Conservation (phyloP, 23 red algal genomes). For the Cyanidium caldarium region DNA sequence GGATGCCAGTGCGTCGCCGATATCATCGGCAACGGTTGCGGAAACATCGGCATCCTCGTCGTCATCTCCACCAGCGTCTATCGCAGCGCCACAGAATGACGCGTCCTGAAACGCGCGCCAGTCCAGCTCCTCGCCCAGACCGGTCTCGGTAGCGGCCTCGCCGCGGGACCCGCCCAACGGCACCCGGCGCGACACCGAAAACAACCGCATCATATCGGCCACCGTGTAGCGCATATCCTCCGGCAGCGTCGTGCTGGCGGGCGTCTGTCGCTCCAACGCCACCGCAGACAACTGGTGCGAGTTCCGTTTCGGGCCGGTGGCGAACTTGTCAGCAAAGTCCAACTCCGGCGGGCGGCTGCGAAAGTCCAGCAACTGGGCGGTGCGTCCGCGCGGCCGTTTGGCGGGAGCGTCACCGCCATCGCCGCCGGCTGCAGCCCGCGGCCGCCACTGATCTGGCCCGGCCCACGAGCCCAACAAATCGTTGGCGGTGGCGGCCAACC, state of each 20-base stretch:
- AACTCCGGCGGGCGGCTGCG: conserved; percentile 17
- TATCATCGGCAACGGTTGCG: too few species aligned
- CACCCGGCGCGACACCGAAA: conserved; percentile 24
- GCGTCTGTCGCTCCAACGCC: conserved; percentile 16
- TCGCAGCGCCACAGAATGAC: not conserved
- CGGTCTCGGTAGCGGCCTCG: not conserved
- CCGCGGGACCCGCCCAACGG: not conserved
- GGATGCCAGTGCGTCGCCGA: not conserved
- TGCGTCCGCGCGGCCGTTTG: conserved; percentile 30
- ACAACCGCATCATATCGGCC: conserved; percentile 22
- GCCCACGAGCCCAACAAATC: conserved; percentile 49
- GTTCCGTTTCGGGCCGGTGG: conserved; percentile 14
- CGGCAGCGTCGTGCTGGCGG: conserved; percentile 43
- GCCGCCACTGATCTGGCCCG: conserved; percentile 50
- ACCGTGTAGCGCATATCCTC: conserved; percentile 36
- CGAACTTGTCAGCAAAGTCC: conserved; percentile 58
- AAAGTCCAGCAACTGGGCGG: conserved; percentile 56
- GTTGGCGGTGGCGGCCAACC: conserved; percentile 18
- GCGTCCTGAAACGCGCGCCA: conserved; percentile 19
- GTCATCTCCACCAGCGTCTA: not conserved
- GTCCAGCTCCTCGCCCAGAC: conserved; percentile 19
- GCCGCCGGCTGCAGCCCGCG: not conserved
- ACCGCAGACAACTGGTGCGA: conserved; percentile 20
- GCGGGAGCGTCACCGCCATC: not conserved
- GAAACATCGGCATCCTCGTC: conserved; percentile 8